These are phyloP conservation scores for Tricholoma furcatifolium DNA, from an alignment of 768 basidiomycete species.

Conservation along the genomic window DNA sequence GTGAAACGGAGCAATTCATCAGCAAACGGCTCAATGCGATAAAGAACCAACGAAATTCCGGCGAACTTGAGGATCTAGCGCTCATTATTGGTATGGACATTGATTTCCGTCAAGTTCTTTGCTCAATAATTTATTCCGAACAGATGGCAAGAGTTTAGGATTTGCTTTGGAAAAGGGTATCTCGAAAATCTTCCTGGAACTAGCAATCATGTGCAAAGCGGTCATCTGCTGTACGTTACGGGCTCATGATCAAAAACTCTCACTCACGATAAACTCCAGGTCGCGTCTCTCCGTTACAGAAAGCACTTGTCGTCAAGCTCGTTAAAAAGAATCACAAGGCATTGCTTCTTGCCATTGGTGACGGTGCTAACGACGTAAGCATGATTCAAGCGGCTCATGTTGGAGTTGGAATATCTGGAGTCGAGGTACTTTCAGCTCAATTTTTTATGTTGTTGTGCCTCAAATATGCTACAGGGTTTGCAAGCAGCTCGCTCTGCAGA, in stretches of 20 bases:
- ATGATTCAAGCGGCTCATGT: constrained; percentile 99
- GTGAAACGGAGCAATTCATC: constrained; percentile 83
- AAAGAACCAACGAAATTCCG: constrained; percentile 87
- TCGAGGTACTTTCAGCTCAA: constrained; percentile 60
- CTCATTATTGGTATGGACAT: constrained; percentile 76
- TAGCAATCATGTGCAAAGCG: constrained; percentile 98
- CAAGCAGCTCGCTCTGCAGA: constrained; percentile 99
- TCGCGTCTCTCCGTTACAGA: constrained; percentile 96
- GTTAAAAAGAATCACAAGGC: constrained; percentile 96
- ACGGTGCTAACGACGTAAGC: constrained; percentile 97
- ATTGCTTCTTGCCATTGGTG: constrained; percentile 94
- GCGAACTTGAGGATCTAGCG: constrained; percentile 93
- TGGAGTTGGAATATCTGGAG: constrained; percentile 95
- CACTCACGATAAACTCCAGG: constrained; percentile 40
- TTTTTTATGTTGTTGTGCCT: not conserved
- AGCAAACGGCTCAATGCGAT: constrained; percentile 88
- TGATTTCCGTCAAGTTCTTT: not conserved
- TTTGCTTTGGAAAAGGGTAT: constrained; percentile 94
- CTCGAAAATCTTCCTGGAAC: constrained; percentile 86
- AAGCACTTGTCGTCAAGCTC: constrained; percentile 97
- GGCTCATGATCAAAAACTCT: not conserved
- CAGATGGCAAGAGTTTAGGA: constrained; percentile 93
- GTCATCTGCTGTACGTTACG: constrained; percentile 87
- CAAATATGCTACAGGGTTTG: constrained; percentile 60
- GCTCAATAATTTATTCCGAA: constrained; percentile 5